Conservation (phyloP, 2,329 filamentous ascomycete genomes). For the Colletotrichum sp. region DNA sequence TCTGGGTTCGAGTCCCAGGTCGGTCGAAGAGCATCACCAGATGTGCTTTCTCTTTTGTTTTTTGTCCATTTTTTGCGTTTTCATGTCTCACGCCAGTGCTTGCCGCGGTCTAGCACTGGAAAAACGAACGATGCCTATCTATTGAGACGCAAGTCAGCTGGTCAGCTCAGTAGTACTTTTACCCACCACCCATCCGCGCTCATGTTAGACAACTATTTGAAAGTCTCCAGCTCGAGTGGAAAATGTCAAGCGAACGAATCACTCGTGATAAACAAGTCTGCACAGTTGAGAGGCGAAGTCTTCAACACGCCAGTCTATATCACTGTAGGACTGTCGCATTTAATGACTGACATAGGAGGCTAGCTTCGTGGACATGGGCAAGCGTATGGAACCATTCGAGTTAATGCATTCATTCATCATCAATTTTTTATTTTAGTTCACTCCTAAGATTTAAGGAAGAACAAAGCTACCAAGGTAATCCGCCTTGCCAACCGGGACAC, state of each 20-base stretch:
- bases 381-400: not conserved
- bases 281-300: not conserved
- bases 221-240: not conserved
- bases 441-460: not conserved
- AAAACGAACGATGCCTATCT: not conserved
- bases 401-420: not conserved
- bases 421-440: not conserved
- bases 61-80: not conserved
- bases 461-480: slow-evolving; percentile 49
- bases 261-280: not conserved
- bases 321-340: not conserved
- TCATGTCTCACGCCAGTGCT: not conserved
- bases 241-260: not conserved
- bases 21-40: not conserved
- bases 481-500: slow-evolving; percentile 62
- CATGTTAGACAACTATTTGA: fast-evolving
- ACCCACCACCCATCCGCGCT: not conserved
- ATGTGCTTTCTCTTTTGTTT: not conserved
- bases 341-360: not conserved
- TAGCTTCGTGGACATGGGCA: fast-evolving
- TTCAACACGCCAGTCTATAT: too few relatives aligned
- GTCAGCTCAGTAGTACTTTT: fast-evolving
- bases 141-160: fast-evolving
- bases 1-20: slow-evolving; percentile 22
- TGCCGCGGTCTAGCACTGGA: fast-evolving